Conservation (phyloP, 768 basidiomycete genomes). For the Amanita rubescens region DNA sequence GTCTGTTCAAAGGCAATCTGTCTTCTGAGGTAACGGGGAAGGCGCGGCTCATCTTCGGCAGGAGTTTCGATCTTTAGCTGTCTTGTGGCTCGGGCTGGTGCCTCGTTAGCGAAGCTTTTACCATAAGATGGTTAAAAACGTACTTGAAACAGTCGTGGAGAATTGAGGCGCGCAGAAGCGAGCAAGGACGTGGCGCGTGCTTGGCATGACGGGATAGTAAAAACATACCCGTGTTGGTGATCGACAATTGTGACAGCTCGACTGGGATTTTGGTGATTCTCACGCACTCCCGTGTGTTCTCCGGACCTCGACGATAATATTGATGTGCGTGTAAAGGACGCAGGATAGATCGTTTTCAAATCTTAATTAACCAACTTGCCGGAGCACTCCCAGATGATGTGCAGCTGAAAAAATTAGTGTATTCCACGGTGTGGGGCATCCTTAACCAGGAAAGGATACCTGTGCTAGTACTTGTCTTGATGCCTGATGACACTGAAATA, state of each 20-base stretch:
- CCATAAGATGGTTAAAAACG: neutral
- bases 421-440: neutral
- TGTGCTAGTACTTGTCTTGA: neutral
- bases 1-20: conserved; percentile 11
- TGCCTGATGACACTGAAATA: neutral
- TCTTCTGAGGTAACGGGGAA: conserved; percentile 26
- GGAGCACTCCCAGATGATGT: neutral
- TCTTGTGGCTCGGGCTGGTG: neutral
- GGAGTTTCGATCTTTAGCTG: neutral
- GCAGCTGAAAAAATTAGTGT: neutral
- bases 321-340: neutral
- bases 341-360: neutral
- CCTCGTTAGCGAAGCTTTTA: neutral
- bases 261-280: neutral
- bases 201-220: neutral
- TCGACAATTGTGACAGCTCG: too few relatives aligned
- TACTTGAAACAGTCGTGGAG: neutral
- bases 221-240: too few relatives aligned
- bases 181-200: neutral
- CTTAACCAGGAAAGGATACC: neutral
- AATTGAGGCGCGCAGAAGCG: neutral
- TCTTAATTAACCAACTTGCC: neutral
- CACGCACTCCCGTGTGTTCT: neutral
- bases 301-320: neutral
- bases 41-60: conserved; percentile 2